Percentiles rank a stretch among this genome's conserved stretches.
These are phyloP conservation scores for Nidularia pulvinata DNA, from an alignment of 768 basidiomycete species.

Conservation along the genomic window DNA sequence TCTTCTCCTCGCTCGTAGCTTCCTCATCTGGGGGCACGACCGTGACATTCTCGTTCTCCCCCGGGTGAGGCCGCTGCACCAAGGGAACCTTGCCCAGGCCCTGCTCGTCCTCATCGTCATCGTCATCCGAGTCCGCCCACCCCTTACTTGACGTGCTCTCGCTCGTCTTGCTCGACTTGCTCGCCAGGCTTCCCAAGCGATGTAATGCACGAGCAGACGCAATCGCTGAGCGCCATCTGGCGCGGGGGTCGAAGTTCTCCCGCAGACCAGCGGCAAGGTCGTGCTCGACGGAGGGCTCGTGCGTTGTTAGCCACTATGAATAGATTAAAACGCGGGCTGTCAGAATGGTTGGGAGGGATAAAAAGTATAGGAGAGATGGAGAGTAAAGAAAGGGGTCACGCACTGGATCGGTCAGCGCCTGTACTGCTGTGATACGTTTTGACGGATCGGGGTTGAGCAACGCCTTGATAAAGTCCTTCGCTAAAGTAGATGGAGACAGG, in stretches of 20 bases:
- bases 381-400: conserved; percentile 17
- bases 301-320: conserved; percentile 75
- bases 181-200: conserved; percentile 32
- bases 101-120: conserved; percentile 21
- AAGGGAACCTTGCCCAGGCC: background rate
- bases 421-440: conserved; percentile 68
- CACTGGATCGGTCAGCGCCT: conserved; percentile 72
- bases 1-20: conserved; percentile 1
- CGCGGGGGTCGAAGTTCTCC: conserved; percentile 79
- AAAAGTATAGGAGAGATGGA: background rate
- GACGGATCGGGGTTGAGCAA: conserved; percentile 73
- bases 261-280: conserved; percentile 76
- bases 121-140: conserved; percentile 25
- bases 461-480: conserved; percentile 79
- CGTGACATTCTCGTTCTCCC: conserved; percentile 37
- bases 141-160: conserved; percentile 29
- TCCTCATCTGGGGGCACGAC: conserved; percentile 24
- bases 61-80: conserved; percentile 16
- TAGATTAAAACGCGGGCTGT: no score
- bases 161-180: conserved; percentile 20
- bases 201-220: conserved; percentile 39
- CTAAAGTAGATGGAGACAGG: conserved; percentile 40
- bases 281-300: conserved; percentile 65
- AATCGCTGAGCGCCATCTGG: conserved; percentile 76
- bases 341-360: no score